Conservation (phyloP, 768 basidiomycete genomes). For the Sistotremastrum suecicum region DNA sequence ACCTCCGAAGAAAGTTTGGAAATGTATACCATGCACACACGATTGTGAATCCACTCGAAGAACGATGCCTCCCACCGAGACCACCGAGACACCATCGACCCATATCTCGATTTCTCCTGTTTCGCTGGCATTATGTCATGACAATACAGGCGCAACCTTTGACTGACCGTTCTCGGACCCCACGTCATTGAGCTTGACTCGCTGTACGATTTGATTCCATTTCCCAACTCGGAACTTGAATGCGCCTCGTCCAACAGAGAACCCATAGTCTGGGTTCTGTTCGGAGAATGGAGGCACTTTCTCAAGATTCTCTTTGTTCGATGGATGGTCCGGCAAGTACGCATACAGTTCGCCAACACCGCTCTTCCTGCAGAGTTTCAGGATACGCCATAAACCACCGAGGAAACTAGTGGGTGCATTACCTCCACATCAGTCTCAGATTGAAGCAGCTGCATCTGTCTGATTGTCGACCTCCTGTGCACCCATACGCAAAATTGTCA, state of each 20-base stretch:
- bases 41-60: slow-evolving; percentile 27
- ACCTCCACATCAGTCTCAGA: slow-evolving; percentile 67
- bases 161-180: slow-evolving; percentile 42
- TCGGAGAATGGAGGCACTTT: slow-evolving; percentile 34
- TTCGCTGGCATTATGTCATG: not conserved
- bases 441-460: slow-evolving; percentile 55
- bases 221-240: slow-evolving; percentile 36
- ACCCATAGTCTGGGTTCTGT: slow-evolving; percentile 44
- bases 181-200: slow-evolving; percentile 55
- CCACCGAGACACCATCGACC: slow-evolving; percentile 45
- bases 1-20: slow-evolving; percentile 74
- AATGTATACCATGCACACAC: slow-evolving; percentile 53
- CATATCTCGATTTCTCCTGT: slow-evolving; percentile 53
- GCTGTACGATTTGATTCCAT: slow-evolving; percentile 52
- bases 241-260: slow-evolving; percentile 52
- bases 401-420: slow-evolving; percentile 3
- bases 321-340: slow-evolving; percentile 40
- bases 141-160: slow-evolving; percentile 5
- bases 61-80: slow-evolving; percentile 32
- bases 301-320: slow-evolving; percentile 29
- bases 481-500: slow-evolving; percentile 43
- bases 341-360: slow-evolving; percentile 54
- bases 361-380: slow-evolving; percentile 23
- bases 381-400: not conserved
- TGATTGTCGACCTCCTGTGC: slow-evolving; percentile 53